Conservation (phyloP, 2,329 filamentous ascomycete genomes). For the Exophiala mesophila region DNA sequence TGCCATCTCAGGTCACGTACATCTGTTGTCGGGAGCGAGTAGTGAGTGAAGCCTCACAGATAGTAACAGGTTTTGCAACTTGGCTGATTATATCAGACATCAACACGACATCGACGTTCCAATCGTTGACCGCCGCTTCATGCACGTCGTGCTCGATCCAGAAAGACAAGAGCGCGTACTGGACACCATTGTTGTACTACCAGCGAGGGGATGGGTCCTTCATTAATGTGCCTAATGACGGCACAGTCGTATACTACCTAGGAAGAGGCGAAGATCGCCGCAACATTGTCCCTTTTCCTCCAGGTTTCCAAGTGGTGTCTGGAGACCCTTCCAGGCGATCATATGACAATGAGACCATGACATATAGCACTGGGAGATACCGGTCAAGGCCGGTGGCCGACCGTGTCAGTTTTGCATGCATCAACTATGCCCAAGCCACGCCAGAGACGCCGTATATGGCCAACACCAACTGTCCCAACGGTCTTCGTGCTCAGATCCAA, state of each 20-base stretch:
- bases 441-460: constrained; percentile 72
- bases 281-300: constrained; percentile 66
- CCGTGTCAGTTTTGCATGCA: constrained; percentile 79
- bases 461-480: constrained; percentile 71
- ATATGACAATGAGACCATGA: constrained; percentile 17
- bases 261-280: constrained; percentile 39
- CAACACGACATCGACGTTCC: constrained; percentile 50
- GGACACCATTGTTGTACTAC: constrained; percentile 76
- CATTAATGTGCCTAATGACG: constrained; percentile 39
- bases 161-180: constrained; percentile 81
- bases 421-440: constrained; percentile 61
- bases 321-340: constrained; percentile 51
- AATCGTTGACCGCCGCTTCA: constrained; percentile 54
- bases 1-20: constrained; percentile 58
- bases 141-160: constrained; percentile 79
- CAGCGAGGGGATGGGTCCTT: constrained; percentile 55
- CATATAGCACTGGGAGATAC: constrained; percentile 16
- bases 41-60: constrained; percentile 51
- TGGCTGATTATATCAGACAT: constrained; percentile 53
- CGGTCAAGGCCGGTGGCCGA: constrained; percentile 60
- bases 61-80: not conserved
- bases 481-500: constrained; percentile 75
- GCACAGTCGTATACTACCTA: constrained; percentile 41
- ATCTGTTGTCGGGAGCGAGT: constrained; percentile 69
- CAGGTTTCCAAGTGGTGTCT: constrained; percentile 74